Conservation (phyloP, 2,329 filamentous ascomycete species). For the Microthyrium microscopicum region DNA sequence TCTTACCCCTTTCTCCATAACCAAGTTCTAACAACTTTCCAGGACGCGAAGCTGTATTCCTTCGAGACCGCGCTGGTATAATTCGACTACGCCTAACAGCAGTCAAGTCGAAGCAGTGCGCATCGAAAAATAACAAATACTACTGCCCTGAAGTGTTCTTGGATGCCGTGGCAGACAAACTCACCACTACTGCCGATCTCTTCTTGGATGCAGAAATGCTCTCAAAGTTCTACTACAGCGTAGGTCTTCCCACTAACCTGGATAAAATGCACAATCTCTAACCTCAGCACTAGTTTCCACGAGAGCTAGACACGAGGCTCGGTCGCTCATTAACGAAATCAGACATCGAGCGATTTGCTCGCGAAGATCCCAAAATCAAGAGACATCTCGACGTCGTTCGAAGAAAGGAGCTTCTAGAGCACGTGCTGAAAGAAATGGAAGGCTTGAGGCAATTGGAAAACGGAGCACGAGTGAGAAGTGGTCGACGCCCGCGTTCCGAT, state of each 20-base stretch:
- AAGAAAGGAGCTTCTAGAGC: conserved; percentile 79
- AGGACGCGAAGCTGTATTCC: conserved; percentile 88
- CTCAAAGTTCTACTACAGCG: conserved; percentile 90
- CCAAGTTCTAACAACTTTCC: conserved; percentile 6
- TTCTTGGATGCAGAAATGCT: conserved; percentile 96
- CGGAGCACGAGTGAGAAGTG: conserved; percentile 42
- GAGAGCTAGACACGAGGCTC: conserved; percentile 75
- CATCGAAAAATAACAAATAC: conserved; percentile 75
- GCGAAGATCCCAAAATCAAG: conserved; percentile 80
- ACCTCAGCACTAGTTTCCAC: conserved; percentile 46
- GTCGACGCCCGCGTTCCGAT: too few species aligned
- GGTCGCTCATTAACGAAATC: conserved; percentile 62
- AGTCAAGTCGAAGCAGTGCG: conserved; percentile 80
- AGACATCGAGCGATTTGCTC: conserved; percentile 77
- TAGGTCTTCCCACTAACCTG: conserved; percentile 12
- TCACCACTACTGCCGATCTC: conserved; percentile 85
- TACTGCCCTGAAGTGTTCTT: conserved; percentile 94
- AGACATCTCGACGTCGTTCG: conserved; percentile 82
- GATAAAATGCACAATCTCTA: background rate
- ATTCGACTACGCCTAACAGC: conserved; percentile 81
- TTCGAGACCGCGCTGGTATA: conserved; percentile 78
- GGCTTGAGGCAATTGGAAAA: conserved; percentile 69
- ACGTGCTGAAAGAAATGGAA: conserved; percentile 93
- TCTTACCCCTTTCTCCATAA: background rate
- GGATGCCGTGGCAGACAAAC: conserved; percentile 89